These are phyloP conservation scores for Fusarium pilosicola DNA, from an alignment of 2,329 filamentous ascomycete genomes.

Conservation along the genomic window DNA sequence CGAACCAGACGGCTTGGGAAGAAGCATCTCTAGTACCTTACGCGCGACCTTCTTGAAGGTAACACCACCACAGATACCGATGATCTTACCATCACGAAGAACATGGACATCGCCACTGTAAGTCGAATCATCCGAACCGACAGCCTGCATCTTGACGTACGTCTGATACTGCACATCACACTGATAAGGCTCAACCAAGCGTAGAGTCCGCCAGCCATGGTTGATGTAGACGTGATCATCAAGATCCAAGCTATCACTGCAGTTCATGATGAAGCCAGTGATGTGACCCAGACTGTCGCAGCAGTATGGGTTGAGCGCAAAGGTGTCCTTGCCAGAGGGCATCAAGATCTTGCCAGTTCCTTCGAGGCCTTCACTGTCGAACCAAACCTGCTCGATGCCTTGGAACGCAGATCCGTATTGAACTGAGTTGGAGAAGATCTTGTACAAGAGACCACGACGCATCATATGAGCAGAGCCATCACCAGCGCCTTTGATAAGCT, in stretches of 20 bases:
- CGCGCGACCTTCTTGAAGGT: neutral
- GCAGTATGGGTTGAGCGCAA: conserved; percentile 67
- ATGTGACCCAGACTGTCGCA: conserved; percentile 69
- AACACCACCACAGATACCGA: neutral
- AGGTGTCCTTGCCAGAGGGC: conserved; percentile 55
- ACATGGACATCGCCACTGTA: neutral
- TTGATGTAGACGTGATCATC: conserved; percentile 70
- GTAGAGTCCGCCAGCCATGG: conserved; percentile 67
- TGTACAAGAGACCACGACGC: conserved; percentile 62
- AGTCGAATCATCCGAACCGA: conserved; percentile 44
- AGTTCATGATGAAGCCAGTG: conserved; percentile 70
- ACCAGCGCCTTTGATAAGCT: neutral
- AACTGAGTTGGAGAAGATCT: conserved; percentile 66
- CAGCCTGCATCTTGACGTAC: conserved; percentile 68
- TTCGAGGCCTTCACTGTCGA: conserved; percentile 46
- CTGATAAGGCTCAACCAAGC: conserved; percentile 50
- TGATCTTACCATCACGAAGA: neutral
- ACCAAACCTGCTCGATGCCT: conserved; percentile 68
- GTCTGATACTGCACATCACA: conserved; percentile 59
- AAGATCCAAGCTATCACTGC: conserved; percentile 56
- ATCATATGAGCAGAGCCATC: conserved; percentile 1
- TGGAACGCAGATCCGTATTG: conserved; percentile 65
- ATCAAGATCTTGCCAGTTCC: conserved; percentile 60
- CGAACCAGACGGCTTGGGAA: neutral
- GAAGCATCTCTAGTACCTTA: neutral